Base-by-base conservation (phyloP, 177 flowering plant genomes). In the Vitis hybrid region DNA sequence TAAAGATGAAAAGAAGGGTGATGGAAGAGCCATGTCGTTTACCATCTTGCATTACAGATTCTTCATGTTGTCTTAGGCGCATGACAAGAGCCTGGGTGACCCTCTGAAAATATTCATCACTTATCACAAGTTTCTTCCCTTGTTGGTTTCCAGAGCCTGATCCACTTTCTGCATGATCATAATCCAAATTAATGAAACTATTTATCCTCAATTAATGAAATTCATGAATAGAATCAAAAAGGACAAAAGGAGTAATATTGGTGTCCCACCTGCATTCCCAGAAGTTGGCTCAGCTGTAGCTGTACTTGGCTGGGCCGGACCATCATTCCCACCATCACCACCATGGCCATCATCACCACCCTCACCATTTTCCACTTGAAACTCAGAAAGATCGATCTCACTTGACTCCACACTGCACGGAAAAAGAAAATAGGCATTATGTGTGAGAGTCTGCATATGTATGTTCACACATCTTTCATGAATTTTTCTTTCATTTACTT, bases 381-480 rank as follows among this genome's bases (percentile, higher is more conserved):
- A 93, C 76, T 93, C 98, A 72, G 99, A 93, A 18, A 95, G 83
- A 82, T 93, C 98, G 66, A 93, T 88, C 83, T 91, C 97, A 70
- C 85, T 82, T 5, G 98, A 91, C 78, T 93, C 98, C 77, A 95
- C 99, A 84, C 99, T 94, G 87, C 74, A 82, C 8, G 26, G 29
- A 8, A 72, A 67, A 65, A 70, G 11, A 66, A 60, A 64, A 60
- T 18, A 11, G 21, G 5, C 60, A 65, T 16, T 7, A 66, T 21
- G 12, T 2, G 5, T 2, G 60, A 52, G 14, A 64, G 9, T n/a
- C 29, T 63, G 12, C 6, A 31, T 39, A 63, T 61, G 39, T 39
- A 56, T 7, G 22, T 21, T 48, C 16, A 68, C 13, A 65, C 49
- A 16, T 21, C 5, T 51, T 51, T 29, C 10, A 13, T 2, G 19